Conservation (phyloP, 2,329 filamentous ascomycete species). For the Ceratocystis huliohia region DNA sequence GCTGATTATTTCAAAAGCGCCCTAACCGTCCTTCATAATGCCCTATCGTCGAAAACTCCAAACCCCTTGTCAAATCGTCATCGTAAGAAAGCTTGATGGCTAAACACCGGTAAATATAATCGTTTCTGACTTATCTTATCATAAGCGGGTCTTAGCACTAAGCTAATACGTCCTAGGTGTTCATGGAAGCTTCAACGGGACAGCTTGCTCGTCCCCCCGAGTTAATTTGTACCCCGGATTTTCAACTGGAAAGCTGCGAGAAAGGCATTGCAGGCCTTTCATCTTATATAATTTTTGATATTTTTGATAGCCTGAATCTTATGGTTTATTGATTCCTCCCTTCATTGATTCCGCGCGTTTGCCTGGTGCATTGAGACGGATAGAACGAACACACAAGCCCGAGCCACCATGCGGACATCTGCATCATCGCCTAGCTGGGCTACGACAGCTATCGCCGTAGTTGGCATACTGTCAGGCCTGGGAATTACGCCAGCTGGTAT, state of each 20-base stretch:
- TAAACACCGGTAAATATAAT: neutral
- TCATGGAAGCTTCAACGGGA: conserved; percentile 18
- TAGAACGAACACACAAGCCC: conserved; percentile 14
- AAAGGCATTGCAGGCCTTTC: neutral
- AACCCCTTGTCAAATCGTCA: neutral
- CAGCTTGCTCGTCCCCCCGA: conserved; percentile 16
- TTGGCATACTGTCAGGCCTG: conserved; percentile 15
- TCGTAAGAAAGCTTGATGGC: neutral
- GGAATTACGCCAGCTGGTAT: conserved; percentile 19
- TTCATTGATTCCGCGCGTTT: conserved; percentile 5
- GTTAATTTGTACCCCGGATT: conserved; percentile 4
- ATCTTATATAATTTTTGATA: neutral
- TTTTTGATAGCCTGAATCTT: neutral
- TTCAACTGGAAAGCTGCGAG: neutral
- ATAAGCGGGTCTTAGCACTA: neutral
- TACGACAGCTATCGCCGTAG: conserved; percentile 15
- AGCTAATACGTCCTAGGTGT: neutral
- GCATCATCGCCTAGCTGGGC: conserved; percentile 14
- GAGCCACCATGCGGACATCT: conserved; percentile 18
- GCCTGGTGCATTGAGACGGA: conserved; percentile 2
- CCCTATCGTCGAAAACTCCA: neutral
- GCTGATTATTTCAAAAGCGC: too few species aligned
- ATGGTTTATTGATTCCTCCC: conserved; percentile 7
- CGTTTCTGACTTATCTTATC: neutral
- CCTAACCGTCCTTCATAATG: too few species aligned